Base-by-base conservation (phyloP, 495 filamentous ascomycete species). In the Aspergillus affinis region DNA sequence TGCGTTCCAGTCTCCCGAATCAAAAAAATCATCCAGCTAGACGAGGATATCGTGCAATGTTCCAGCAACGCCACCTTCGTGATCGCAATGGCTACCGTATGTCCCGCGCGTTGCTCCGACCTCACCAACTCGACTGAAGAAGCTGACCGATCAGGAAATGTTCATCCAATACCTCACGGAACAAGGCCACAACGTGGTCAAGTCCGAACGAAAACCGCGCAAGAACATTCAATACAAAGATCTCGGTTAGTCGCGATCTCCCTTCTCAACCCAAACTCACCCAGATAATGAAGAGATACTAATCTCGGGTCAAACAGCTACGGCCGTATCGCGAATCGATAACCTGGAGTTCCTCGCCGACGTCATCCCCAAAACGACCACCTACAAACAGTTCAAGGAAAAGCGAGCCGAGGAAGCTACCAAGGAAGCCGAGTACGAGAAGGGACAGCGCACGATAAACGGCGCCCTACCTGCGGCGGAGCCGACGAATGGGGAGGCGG, bases 181-280 rank as follows among this genome's bases (percentile, higher is more conserved):
- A 60, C 90, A 96, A 75, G 89, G 85, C 27, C 84, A 96, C 65
- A 92, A 91, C 67, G 90, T 96, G 69, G 89, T 94, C 59, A 92
- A 92, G 61, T 82, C 90, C 5, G 94, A 97, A 71, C 82, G 88
- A 57, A 97, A 97, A 73, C 93, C 93, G 27, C 84, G 94, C 45
- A 87, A 93, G 63, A 96, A 93, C 58, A 87, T 98, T 63, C 95
- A 98, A 72, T 98, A 98, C 81, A 92, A 90, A 72, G 94, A 98
- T 73, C 80, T 98, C 17, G 88, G 89, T 93, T 74, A 27, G 71
- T 65, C 54, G 9, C 23, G 10, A 4, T 4, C 50, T 17, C 50
- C 26, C 8, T 6, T n/a, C n/a, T n/a, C n/a, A n/a, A n/a, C n/a
- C n/a, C n/a, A n/a, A n/a, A n/a, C n/a, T n/a, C n/a, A n/a, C 13